A percentile compares a stretch with the other conserved stretches of the same genome.
These are phyloP conservation scores for Elsinoe fawcettii DNA, from an alignment of 2,329 filamentous ascomycete genomes.

Conservation along the genomic window DNA sequence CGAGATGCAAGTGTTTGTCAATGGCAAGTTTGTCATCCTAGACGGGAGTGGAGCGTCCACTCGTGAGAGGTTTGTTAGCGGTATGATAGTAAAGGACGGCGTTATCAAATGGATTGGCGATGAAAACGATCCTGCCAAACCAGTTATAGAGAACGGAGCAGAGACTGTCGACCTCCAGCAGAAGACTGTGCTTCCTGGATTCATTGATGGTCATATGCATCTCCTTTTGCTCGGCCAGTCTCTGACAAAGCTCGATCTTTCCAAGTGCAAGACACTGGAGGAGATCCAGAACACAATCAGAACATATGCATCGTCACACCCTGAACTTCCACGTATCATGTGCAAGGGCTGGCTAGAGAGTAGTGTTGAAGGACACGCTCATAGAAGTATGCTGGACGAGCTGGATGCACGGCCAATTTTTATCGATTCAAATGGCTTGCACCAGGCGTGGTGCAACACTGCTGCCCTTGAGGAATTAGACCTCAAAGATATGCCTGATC, in stretches of 20 bases:
- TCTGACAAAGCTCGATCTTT: constrained; percentile 44
- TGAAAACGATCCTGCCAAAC: constrained; percentile 25
- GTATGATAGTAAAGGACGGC: constrained; percentile 36
- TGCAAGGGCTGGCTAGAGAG: constrained; percentile 50
- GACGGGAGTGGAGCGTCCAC: constrained; percentile 3
- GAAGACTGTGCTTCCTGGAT: constrained; percentile 44
- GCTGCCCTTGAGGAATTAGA: constrained; percentile 46
- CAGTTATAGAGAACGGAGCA: constrained; percentile 20
- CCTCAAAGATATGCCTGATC: constrained; percentile 39
- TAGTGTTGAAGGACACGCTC: constrained; percentile 46
- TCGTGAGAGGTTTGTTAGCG: constrained; percentile 24
- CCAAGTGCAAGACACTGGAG: constrained; percentile 38
- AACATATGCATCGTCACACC: constrained; percentile 39
- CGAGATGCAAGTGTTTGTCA: constrained; percentile 14
- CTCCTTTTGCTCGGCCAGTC: constrained; percentile 49
- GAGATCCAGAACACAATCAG: constrained; percentile 45
- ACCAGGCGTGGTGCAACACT: constrained; percentile 50
- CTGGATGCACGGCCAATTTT: constrained; percentile 46
- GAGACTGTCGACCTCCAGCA: constrained; percentile 30
- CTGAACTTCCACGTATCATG: constrained; percentile 41
- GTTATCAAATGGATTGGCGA: constrained; percentile 37
- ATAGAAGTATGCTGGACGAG: constrained; percentile 46
- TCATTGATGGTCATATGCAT: constrained; percentile 53
- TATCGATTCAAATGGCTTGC: constrained; percentile 51
- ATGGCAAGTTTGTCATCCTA: constrained; percentile 17